A percentile compares a stretch with the other conserved stretches of the same genome.
Evolutionary conservation across 352 stramenopile genomes (phyloP).

Genomic region (Blastocystis hominis): DNA sequence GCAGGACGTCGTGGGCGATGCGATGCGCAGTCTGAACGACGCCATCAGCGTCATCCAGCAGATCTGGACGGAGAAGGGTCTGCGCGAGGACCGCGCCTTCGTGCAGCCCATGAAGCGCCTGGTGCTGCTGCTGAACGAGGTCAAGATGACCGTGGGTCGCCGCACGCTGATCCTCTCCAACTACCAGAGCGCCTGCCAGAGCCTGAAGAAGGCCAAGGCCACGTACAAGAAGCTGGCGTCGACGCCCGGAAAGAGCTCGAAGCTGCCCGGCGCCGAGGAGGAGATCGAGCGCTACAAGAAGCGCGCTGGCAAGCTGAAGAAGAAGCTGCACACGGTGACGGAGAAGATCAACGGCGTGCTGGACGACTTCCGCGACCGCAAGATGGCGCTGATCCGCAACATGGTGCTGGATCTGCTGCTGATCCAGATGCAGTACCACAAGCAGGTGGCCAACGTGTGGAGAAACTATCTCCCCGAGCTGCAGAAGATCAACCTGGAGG

Average conservation of each 20-base stretch:
- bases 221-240: slow-evolving; percentile 14
- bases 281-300: slow-evolving; percentile 39
- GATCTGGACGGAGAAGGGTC: background rate
- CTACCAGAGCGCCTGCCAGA: slow-evolving; percentile 23
- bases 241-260: background rate
- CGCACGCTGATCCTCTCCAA: slow-evolving; percentile 21
- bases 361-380: slow-evolving; percentile 22
- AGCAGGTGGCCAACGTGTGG: slow-evolving; percentile 45
- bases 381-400: background rate
- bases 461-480: slow-evolving; percentile 26
- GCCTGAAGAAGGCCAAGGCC: slow-evolving; percentile 46
- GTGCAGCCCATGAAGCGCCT: slow-evolving; percentile 22
- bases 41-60: background rate
- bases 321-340: slow-evolving; percentile 50
- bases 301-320: slow-evolving; percentile 35
- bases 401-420: slow-evolving; percentile 30
- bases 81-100: background rate
- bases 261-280: background rate
- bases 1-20: slow-evolving; percentile 25
- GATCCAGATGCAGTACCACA: background rate
- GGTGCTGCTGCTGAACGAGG: slow-evolving; percentile 5
- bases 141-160: slow-evolving; percentile 32
- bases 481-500: slow-evolving; percentile 26
- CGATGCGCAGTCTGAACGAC: slow-evolving; percentile 9
- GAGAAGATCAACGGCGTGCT: slow-evolving; percentile 43